phyloP scores from a whole-genome alignment of 768 basidiomycete genomes.

The Boletus insuetus region DNA sequence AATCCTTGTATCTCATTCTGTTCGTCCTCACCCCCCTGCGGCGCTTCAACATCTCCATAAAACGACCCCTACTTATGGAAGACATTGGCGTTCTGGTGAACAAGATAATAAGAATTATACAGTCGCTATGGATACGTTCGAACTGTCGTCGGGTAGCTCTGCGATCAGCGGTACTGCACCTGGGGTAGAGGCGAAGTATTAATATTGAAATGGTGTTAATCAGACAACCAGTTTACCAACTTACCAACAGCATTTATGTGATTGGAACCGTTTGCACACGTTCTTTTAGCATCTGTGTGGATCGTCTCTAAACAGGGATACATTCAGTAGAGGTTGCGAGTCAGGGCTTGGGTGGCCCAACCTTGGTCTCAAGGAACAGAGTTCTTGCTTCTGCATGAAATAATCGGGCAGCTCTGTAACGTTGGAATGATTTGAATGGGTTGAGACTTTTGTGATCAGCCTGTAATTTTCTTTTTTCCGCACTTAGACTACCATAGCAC shows the following conservation, averaged over 20 bases:
- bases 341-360: not conserved
- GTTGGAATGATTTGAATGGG: no score
- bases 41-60: no score
- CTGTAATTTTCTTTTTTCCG: no score
- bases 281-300: not conserved
- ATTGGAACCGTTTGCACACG: not conserved
- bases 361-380: not conserved
- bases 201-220: not conserved
- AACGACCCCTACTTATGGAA: no score
- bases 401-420: not conserved
- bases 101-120: not conserved
- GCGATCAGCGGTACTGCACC: not conserved
- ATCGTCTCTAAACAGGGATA: slow-evolving; percentile 4
- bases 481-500: no score
- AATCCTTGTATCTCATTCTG: no score
- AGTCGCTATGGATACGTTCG: not conserved
- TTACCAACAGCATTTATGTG: not conserved
- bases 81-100: no score
- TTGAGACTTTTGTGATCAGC: no score
- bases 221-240: not conserved
- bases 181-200: not conserved
- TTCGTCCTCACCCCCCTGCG: no score
- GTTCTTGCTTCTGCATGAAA: not conserved
- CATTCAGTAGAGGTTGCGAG: no score
- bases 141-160: not conserved